Base-by-base conservation (phyloP, 192 early-diverging fungal genomes). In the Coemansia sp. region DNA sequence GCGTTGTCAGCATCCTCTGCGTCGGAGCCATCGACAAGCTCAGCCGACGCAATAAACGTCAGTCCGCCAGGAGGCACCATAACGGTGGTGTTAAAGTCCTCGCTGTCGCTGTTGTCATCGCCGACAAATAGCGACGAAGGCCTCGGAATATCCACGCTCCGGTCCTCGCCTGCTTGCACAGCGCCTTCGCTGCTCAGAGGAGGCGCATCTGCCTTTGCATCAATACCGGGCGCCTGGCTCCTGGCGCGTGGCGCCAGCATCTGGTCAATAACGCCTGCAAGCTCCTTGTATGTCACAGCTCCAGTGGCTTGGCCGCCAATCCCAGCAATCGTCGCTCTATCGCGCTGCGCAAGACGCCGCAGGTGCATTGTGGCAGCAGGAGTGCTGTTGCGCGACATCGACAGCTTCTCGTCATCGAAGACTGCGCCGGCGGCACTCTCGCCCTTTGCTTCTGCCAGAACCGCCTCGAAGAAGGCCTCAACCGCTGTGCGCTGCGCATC, bases 51-150 rank as follows among this genome's bases (percentile, higher is more conserved):
- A 39, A 82, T 70, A 45, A 82, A 82, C 19, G 61, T 68, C 40
- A 82, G 62, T 6, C 79, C 79, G 16, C 79, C 79, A 8, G 74
- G 79, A 9, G 79, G 79, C 38, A 82, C 63, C n/a, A 70, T 63
- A 9, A 82, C 71, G 4, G 63, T 64, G 11, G 63, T 53, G n/a
- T 53, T 66, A n/a, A 44, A 38, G 38, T 44, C 26, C 32, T 44
- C 48, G 56, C 19, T 32, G 45, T 62, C 32, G 38, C 21, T 21
- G 32, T 41, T 9, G 49, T 6, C 32, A 6, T 56, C 63, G 47
- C 56, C 39, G 38, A 59, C 57, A 59, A 59, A 59, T 16, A 59
- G n/a, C n/a, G 57, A 59, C 7, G 57, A 39, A 9, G 57, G 57
- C 38, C 18, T 59, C 39, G 57, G 38, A 6, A 59, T 59, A 11